These are phyloP conservation scores for Leishmania tropica DNA, from an alignment of 208 protist species.

Conservation along the genomic window DNA sequence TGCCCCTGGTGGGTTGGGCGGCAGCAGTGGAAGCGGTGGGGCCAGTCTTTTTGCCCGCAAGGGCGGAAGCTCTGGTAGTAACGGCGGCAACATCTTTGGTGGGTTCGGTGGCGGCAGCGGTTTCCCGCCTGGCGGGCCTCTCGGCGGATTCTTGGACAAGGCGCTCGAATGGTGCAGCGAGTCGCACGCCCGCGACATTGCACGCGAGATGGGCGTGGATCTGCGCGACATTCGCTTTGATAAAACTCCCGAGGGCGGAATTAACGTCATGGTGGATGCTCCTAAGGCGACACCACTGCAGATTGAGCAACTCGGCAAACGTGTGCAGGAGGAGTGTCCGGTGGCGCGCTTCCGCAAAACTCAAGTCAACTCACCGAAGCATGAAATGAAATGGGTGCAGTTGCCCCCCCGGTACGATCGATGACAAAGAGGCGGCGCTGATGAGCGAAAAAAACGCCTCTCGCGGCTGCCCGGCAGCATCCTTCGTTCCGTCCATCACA, in stretches of 20 bases:
- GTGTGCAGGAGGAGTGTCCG: constrained; percentile 88
- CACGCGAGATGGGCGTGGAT: constrained; percentile 70
- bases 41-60: constrained; percentile 25
- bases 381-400: constrained; percentile 83
- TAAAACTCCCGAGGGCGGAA: constrained; percentile 66
- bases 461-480: neutral
- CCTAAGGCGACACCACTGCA: constrained; percentile 81
- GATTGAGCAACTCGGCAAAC: constrained; percentile 84
- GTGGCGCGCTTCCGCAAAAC: constrained; percentile 87
- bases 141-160: constrained; percentile 79
- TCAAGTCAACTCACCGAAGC: constrained; percentile 54
- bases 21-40: constrained; percentile 14
- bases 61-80: constrained; percentile 7
- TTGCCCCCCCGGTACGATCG: constrained; percentile 73
- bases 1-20: constrained; percentile 3
- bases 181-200: constrained; percentile 80
- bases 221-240: constrained; percentile 81
- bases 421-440: constrained; percentile 14
- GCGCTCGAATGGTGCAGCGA: constrained; percentile 88
- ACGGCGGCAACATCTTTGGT: constrained; percentile 3
- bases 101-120: constrained; percentile 21
- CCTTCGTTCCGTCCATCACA: neutral
- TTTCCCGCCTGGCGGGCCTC: constrained; percentile 40
- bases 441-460: neutral
- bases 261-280: constrained; percentile 85